Evolutionary conservation across 2,329 filamentous ascomycete species (phyloP), one percentile per base, ranked within the genome.

Genomic region (Colletotrichum musicola): DNA sequence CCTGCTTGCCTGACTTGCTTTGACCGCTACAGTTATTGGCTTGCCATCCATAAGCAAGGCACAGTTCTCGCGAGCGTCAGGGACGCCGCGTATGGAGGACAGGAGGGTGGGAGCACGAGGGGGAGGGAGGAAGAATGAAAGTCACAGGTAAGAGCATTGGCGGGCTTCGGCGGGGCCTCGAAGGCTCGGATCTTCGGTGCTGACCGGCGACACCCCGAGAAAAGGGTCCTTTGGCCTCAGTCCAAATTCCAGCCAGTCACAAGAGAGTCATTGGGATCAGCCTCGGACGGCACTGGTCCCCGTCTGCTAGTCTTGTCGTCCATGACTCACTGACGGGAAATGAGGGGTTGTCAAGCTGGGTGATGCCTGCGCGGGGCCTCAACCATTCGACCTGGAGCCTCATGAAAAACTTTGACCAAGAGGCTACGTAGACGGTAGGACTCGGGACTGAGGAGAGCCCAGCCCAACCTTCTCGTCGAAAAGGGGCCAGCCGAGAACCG

Each of bases 291-390:
- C 25, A 59, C 42, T 54, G 55, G 61, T 54, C 54, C 49, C 54
- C 35, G 35, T 60, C 40, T 54, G 50, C 49, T 68, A 54, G 61
- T 68, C 54, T 68, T 56, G 62, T 60, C 55, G 35, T 59, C 50
- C 55, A 65, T 68, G 65, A 68, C 65, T 68, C 65, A 68, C 62
- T 60, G 65, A 64, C 55, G 42, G 49, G 35, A 68, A 60, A 35
- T 65, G 65, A 65, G 55, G 61, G 65, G 61, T 56, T 60, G 42
- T 54, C 40, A 59, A 55, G n/a, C 54, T 42, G 20, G 65, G 62
- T 55, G 40, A 64, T 65, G 65, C 65, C 49, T 68, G 61, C 35
- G 55, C 16, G 22, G 13, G 30, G 14, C 27, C 64, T 64, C 47
- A 65, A 46, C 42, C 62, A 25, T 50, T 60, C 59, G 61, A 38